Conservation (phyloP, 1,139 yeast species). For the Taphrina pruni region DNA sequence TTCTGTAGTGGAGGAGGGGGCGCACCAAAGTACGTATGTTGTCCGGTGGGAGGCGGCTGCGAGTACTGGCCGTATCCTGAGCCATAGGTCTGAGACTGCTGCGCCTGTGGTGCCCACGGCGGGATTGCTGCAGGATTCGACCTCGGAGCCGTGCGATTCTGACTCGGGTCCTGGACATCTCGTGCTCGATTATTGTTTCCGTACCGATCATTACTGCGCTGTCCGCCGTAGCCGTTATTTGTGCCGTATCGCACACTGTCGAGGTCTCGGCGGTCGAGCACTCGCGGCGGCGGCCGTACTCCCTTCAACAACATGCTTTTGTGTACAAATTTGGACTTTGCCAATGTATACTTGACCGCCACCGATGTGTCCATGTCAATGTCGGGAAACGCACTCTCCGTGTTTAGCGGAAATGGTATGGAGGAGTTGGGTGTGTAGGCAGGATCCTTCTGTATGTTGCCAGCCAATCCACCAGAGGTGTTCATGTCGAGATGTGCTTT, state of each 20-base stretch:
- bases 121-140: neutral
- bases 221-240: slow-evolving; percentile 29
- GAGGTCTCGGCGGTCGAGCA: slow-evolving; percentile 30
- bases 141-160: slow-evolving; percentile 20
- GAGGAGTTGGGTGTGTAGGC: slow-evolving; percentile 59
- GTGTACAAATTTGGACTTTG: slow-evolving; percentile 51
- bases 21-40: slow-evolving; percentile 18
- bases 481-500: slow-evolving; percentile 42
- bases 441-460: slow-evolving; percentile 59
- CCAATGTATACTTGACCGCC: slow-evolving; percentile 66
- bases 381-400: slow-evolving; percentile 55
- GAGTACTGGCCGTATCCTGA: slow-evolving; percentile 30
- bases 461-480: slow-evolving; percentile 62
- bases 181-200: slow-evolving; percentile 38
- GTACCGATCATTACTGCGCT: slow-evolving; percentile 36
- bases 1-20: slow-evolving; percentile 30
- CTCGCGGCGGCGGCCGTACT: slow-evolving; percentile 34
- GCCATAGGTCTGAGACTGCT: slow-evolving; percentile 1
- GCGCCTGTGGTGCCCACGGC: slow-evolving; percentile 34
- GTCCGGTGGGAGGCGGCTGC: slow-evolving; percentile 26
- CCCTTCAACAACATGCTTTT: slow-evolving; percentile 89
- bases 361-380: slow-evolving; percentile 64
- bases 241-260: slow-evolving; percentile 37
- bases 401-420: slow-evolving; percentile 66
- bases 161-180: slow-evolving; percentile 33